Evolutionary conservation across 176 grass and related monocot genomes (phyloP).

Genomic region (Aegilops bicornis): DNA sequence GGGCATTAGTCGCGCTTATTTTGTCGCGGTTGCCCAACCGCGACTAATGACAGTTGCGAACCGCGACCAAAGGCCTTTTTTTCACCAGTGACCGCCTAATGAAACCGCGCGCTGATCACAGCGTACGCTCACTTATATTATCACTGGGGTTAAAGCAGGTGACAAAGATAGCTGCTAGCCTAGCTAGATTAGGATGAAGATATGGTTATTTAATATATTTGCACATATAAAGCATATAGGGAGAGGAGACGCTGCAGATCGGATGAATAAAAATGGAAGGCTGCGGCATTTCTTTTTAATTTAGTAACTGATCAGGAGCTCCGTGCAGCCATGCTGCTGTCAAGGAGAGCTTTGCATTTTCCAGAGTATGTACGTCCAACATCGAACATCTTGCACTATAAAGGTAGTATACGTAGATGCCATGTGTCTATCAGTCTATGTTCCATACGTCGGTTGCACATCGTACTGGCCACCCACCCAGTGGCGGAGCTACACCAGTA

Average conservation of each 20-base stretch:
- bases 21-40: no score
- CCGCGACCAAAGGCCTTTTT: no score
- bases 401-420: neutral
- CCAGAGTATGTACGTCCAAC: neutral
- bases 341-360: neutral
- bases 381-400: neutral
- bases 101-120: conserved; percentile 27
- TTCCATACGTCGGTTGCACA: neutral
- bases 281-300: neutral
- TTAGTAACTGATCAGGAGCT: neutral
- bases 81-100: no score
- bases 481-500: no score
- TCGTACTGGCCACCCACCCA: no score
- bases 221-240: conserved; percentile 34
- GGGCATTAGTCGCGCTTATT: no score
- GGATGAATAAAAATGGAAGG: conserved; percentile 11
- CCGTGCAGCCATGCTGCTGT: neutral
- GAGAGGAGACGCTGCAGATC: conserved; percentile 13
- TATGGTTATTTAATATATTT: conserved; percentile 12
- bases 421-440: neutral
- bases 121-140: neutral
- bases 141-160: conserved; percentile 21
- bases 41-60: no score
- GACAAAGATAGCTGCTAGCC: conserved; percentile 1
- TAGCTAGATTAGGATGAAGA: neutral